Evolutionary conservation across 2,329 filamentous ascomycete genomes (phyloP).

Genomic region (Talaromyces sp.): DNA sequence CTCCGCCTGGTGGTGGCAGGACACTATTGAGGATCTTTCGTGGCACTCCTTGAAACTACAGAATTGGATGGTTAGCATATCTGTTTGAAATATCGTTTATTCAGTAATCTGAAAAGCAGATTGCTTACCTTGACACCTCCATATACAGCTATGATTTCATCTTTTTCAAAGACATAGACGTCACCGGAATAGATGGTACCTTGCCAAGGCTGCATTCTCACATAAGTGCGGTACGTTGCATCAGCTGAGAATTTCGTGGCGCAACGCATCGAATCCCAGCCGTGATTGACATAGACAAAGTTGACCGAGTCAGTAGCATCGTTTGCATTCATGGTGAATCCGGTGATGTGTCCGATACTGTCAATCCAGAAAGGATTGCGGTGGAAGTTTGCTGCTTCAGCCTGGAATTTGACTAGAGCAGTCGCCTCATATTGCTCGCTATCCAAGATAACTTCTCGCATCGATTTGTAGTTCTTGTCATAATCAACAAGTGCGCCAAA

Average conservation of each 20-base stretch:
- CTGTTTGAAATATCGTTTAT: background rate
- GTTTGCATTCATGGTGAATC: constrained; percentile 40
- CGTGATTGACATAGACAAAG: constrained; percentile 38
- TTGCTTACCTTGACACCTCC: constrained; percentile 41
- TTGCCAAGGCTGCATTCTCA: constrained; percentile 31
- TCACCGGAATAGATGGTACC: constrained; percentile 47
- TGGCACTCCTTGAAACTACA: constrained; percentile 33
- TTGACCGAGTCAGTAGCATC: constrained; percentile 30
- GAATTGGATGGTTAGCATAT: constrained; percentile 15
- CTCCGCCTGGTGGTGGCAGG: constrained; percentile 35
- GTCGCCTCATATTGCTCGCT: constrained; percentile 25
- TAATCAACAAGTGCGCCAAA: constrained; percentile 30
- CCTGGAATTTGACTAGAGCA: constrained; percentile 37
- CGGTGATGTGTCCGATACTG: constrained; percentile 34
- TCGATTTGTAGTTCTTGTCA: constrained; percentile 23
- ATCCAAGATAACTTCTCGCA: constrained; percentile 28
- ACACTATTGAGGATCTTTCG: constrained; percentile 28
- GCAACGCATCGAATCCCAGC: constrained; percentile 32
- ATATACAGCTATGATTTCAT: constrained; percentile 18
- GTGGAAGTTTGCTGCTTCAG: constrained; percentile 55
- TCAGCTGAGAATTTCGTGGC: constrained; percentile 24
- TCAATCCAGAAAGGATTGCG: constrained; percentile 47
- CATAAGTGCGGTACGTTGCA: constrained; percentile 30
- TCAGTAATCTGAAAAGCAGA: background rate
- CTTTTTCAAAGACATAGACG: constrained; percentile 50